Evolutionary conservation across 129 eudicot genomes (phyloP).

Genomic region (Flaveria brownii): DNA sequence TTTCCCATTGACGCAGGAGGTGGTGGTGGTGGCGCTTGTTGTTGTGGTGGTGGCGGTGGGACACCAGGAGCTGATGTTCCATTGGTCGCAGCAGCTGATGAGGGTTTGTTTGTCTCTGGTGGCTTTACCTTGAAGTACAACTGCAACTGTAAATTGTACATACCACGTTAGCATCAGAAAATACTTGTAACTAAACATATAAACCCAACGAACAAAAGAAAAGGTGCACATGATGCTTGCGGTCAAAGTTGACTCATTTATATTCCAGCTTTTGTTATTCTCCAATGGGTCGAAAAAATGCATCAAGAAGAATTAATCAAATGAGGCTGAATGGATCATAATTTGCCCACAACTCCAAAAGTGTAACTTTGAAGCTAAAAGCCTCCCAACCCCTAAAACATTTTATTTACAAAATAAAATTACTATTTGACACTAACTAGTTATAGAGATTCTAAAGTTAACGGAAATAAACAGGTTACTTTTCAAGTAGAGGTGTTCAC

Average conservation of each 20-base stretch:
- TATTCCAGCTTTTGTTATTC: neutral
- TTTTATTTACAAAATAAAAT: neutral
- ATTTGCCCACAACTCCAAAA: neutral
- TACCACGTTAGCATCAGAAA: slow-evolving; percentile 27
- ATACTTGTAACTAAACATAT: neutral
- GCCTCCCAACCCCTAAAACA: no score
- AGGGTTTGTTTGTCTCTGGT: slow-evolving; percentile 78
- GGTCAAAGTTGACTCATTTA: neutral
- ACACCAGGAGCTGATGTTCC: slow-evolving; percentile 77
- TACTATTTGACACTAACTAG: neutral
- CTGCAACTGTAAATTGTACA: slow-evolving; percentile 60
- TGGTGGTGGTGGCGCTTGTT: slow-evolving; percentile 78
- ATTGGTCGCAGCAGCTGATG: slow-evolving; percentile 58
- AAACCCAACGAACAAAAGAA: neutral
- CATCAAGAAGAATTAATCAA: neutral
- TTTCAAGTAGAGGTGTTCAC: no score
- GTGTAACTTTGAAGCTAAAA: neutral
- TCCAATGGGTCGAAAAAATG: no score
- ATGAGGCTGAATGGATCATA: neutral
- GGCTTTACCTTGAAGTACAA: slow-evolving; percentile 85
- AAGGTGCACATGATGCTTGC: neutral
- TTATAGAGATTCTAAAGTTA: no score
- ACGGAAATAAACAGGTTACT: no score
- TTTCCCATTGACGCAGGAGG: slow-evolving; percentile 65
- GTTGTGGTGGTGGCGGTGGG: slow-evolving; percentile 71